Evolutionary conservation across 306 rosid genomes (phyloP), one percentile per base, ranked within the genome.

Genomic region (Malus asiatica): DNA sequence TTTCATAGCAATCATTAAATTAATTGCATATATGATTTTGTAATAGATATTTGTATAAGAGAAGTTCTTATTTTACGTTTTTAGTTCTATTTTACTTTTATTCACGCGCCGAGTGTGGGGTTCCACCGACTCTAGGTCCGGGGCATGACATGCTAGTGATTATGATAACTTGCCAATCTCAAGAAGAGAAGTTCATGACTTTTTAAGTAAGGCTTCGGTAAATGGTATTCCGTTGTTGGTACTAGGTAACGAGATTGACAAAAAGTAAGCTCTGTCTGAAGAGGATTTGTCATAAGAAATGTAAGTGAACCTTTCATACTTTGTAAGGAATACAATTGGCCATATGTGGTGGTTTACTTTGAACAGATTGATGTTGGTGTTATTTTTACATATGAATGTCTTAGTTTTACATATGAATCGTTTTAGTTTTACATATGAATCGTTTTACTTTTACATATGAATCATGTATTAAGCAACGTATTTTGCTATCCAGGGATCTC

Each of bases 191-290:
- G 89, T 90, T 29, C 96, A 92, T 78, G 90, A 87, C 80, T 76
- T 90, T 78, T 76, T 87, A 80, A 84, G 89, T 81, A 92, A 85
- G 81, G 84, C 84, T 53, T 85, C 93, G 33, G 80, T 89, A 63
- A 82, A 70, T 85, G 89, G 89, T 2, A 87, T 80, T 68, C 89
- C 93, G 27, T 63, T 89, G 72, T 85, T 89, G 77, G 80, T 91
- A 61, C 71, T 87, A 69, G 90, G 94, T 72, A 91, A 89, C 77
- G 87, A 87, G 88, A 85, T 84, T 68, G 90, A 88, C 88, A 82
- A 85, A 76, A 81, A 80, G 11, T 91, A 78, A 76, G 91, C 88
- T 27, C 61, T 88, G 76, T 81, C 92, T 55, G 57, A 86, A 79
- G 61, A 83, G 72, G 89, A 77, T 71, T 79, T 91, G 71, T 68